phyloP scores from a whole-genome alignment of 257 asterid genomes.

The Solanum bulbocastanum region DNA sequence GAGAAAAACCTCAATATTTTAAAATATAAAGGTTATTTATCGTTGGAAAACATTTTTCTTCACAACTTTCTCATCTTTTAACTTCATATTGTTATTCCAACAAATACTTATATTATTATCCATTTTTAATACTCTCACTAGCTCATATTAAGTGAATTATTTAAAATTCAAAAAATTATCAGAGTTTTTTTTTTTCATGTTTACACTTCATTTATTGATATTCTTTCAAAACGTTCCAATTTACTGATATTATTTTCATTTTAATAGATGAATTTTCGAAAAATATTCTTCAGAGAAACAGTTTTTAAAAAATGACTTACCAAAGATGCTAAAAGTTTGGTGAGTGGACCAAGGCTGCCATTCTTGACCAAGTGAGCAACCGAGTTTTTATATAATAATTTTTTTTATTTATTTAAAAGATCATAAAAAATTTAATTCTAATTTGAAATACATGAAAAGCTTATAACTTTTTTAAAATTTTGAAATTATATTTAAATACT shows the following conservation, averaged over 20 bases:
- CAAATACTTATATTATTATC: not conserved
- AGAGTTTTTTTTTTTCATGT: no score
- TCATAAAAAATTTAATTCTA: no score
- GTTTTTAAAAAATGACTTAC: not conserved
- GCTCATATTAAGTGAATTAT: no score
- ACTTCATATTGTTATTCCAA: not conserved
- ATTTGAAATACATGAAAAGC: no score
- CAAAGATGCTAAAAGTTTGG: not conserved
- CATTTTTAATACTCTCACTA: not conserved
- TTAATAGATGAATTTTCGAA: no score
- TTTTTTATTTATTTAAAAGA: no score
- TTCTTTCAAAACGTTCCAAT: not conserved
- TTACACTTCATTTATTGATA: not conserved
- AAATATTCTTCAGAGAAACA: not conserved
- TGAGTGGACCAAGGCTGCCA: not conserved
- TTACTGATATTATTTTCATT: not conserved
- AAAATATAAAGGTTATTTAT: no score
- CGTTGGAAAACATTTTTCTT: no score
- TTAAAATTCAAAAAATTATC: no score
- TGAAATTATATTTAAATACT: not conserved
- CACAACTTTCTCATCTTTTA: not conserved
- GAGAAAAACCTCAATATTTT: not conserved
- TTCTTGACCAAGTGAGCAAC: not conserved
- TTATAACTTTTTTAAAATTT: not conserved
- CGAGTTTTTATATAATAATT: no score